Evolutionary conservation across 805 yeast species (phyloP).

Genomic region (Saturnispora mendoncae): DNA sequence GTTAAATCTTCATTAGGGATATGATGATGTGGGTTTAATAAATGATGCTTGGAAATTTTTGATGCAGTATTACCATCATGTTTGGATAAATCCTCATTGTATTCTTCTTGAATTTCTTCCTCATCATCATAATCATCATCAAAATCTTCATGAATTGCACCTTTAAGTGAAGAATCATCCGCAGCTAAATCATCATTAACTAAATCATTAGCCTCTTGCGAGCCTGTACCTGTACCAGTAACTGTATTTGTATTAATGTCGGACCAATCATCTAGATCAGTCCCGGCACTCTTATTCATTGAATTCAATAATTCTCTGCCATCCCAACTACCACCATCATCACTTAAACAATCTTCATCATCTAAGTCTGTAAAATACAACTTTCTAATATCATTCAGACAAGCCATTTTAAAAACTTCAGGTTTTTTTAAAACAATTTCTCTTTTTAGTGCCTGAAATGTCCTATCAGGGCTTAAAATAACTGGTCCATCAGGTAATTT

Average conservation of each 20-base stretch:
- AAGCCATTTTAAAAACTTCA: slow-evolving; percentile 97
- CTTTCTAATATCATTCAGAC: slow-evolving; percentile 74
- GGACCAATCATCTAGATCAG: slow-evolving; percentile 13
- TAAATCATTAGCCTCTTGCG: background rate
- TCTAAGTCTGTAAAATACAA: slow-evolving; percentile 36
- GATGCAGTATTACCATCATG: background rate
- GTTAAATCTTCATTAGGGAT: slow-evolving; percentile 33
- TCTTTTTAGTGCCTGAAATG: slow-evolving; percentile 87
- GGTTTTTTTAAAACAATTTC: slow-evolving; percentile 93
- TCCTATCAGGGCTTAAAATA: slow-evolving; percentile 88
- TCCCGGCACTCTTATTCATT: background rate
- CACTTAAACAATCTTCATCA: slow-evolving; percentile 1
- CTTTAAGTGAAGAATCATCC: background rate
- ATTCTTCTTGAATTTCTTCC: background rate
- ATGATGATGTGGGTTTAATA: slow-evolving; percentile 9
- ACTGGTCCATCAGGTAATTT: slow-evolving; percentile 87
- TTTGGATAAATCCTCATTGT: background rate
- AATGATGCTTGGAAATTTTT: slow-evolving; percentile 3
- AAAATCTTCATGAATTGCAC: slow-evolving; percentile 23
- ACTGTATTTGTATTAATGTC: slow-evolving; percentile 9
- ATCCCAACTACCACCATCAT: slow-evolving; percentile 7
- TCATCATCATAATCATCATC: slow-evolving; percentile 5
- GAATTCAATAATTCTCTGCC: background rate
- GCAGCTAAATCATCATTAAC: background rate
- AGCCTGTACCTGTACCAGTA: background rate